Base-by-base conservation (phyloP, 108 stramenopile genomes). In the Nitzschia sp. region DNA sequence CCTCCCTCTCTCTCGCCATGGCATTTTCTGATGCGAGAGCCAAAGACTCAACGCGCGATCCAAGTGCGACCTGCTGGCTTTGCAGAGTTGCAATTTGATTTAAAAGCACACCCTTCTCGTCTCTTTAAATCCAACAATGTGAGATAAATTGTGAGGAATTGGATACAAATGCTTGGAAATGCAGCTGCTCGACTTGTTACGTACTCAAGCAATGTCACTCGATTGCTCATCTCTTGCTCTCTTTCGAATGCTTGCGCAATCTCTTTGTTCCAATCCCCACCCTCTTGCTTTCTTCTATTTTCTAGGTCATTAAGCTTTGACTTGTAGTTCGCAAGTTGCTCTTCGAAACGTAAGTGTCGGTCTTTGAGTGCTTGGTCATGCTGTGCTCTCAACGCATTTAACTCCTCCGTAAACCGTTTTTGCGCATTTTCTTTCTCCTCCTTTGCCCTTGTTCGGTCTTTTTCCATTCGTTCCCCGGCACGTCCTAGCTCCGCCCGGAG, bases 391-490 rank as follows among this genome's bases (percentile, higher is more conserved):
- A 84, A 49, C 17, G 72, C 72, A 28, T 48, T 54, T 9, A 84
- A 48, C 68, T 93, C 85, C 15, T 86, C 69, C 26, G 62, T 60
- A 29, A 82, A 84, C 4, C 58, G 66, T 29, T 81, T 69, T 46
- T 82, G 80, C 11, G 57, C 53, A 8, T 54, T 35, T 19, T 89
- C 91, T 55, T 81, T 79, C 66, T 88, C 83, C 56, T 85, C 73
- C 65, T 85, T 87, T 54, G 78, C 62, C 33, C 81, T 67, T 5
- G 68, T 54, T 30, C 92, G 77, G 71, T 93, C 92, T 53, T 88
- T 80, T 68, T 93, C 92, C 75, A 93, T 87, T 32, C 85, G 77
- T 31, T 81, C 78, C 21, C 80, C 92, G 25, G 89, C 92, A 4
- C 81, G 64, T 34, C 86, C 87, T 19, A 93, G 74, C 73, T 93